Conservation (phyloP, 2,329 filamentous ascomycete species). For the Neonectria neomacrospora region DNA sequence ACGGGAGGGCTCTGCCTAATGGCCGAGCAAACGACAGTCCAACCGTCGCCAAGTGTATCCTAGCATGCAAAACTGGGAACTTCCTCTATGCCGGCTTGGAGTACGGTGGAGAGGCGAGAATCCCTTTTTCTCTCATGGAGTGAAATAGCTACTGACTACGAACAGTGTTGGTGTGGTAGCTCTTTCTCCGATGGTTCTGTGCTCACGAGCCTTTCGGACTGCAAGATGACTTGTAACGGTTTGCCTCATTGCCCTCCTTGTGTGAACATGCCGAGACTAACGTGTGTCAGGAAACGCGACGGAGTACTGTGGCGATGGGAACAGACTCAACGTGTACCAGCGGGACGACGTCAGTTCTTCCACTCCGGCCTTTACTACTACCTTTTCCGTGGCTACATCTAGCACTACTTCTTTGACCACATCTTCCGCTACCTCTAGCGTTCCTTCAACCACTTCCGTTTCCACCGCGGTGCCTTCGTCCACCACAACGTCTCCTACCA, state of each 20-base stretch:
- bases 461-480: slow-evolving; percentile 39
- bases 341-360: slow-evolving; percentile 31
- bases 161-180: slow-evolving; percentile 53
- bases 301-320: slow-evolving; percentile 51
- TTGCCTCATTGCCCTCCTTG: background rate
- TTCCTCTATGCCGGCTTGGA: slow-evolving; percentile 51
- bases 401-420: background rate
- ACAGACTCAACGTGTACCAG: slow-evolving; percentile 51
- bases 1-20: slow-evolving; percentile 48
- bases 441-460: background rate
- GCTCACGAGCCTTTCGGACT: slow-evolving; percentile 46
- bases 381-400: background rate
- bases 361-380: background rate
- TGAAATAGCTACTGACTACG: background rate
- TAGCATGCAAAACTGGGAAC: slow-evolving; percentile 43
- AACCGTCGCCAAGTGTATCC: slow-evolving; percentile 50
- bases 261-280: slow-evolving; percentile 9
- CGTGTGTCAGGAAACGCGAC: slow-evolving; percentile 44
- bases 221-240: slow-evolving; percentile 51
- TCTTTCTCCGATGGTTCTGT: slow-evolving; percentile 43
- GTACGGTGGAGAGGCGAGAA: slow-evolving; percentile 52
- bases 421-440: background rate
- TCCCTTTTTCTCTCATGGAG: accelerated
- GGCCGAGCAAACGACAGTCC: slow-evolving; percentile 37
- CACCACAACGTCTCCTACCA: too few relatives aligned